phyloP scores from a whole-genome alignment of 106 monocot genomes.

The Agapanthus africanus region DNA sequence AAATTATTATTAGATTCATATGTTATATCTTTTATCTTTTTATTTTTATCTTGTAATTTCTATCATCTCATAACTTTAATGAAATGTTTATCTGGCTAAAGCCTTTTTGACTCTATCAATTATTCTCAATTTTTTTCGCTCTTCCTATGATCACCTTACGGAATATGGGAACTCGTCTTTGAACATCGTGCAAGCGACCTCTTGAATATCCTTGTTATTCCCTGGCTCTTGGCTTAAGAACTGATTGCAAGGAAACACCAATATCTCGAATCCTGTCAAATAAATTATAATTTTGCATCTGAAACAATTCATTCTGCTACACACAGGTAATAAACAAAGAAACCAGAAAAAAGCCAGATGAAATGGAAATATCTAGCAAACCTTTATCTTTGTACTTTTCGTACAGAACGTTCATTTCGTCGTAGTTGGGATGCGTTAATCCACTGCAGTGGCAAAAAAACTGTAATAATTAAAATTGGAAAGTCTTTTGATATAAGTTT shows the following conservation, averaged over 20 bases:
- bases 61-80: too few species aligned
- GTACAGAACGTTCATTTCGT: slow-evolving; percentile 52
- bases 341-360: background rate
- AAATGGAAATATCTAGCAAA: slow-evolving; percentile 17
- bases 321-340: background rate
- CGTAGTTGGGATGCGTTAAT: slow-evolving; percentile 47
- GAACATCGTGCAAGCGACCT: slow-evolving; percentile 44
- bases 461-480: too few species aligned
- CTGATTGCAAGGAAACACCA: slow-evolving; percentile 87
- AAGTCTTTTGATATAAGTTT: too few species aligned
- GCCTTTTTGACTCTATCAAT: too few species aligned
- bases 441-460: slow-evolving; percentile 25
- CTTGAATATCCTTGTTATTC: slow-evolving; percentile 57
- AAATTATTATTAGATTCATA: too few species aligned
- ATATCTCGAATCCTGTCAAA: slow-evolving; percentile 55
- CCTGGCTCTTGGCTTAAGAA: slow-evolving; percentile 73
- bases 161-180: slow-evolving; percentile 73
- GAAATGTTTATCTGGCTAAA: too few species aligned
- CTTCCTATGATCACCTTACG: slow-evolving; percentile 44
- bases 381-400: slow-evolving; percentile 40
- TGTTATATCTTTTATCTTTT: too few species aligned
- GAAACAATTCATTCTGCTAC: background rate
- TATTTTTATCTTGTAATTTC: too few species aligned
- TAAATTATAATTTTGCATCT: background rate
- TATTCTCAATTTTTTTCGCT: too few species aligned